Base-by-base conservation (phyloP, 495 filamentous ascomycete species). In the Ramalina peruviana region DNA sequence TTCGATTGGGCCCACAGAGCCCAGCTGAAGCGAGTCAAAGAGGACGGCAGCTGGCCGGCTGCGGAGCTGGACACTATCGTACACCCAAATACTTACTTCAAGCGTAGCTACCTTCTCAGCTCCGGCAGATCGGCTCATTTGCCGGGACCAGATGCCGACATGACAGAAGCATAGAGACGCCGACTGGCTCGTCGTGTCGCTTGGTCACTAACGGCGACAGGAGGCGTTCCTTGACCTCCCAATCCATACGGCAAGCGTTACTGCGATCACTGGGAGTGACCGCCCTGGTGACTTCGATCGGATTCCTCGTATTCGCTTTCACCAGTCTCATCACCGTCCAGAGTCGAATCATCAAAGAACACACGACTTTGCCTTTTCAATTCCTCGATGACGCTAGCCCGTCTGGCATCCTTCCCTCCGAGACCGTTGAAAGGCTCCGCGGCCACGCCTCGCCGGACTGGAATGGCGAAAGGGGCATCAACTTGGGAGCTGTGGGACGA, bases 71-170 rank as follows among this genome's bases (percentile, higher is more conserved):
- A 96, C 67, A 97, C 88, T 2, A 96, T 99, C 56, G 82, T 94
- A 17, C 93, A 99, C 64, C 93, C 93, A 10, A 99, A 99, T 64
- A 87, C 88, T 49, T 99, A 96, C 65, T 97, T 97, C 66, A 90
- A 92, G 72, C 75, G 89, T 53, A 90, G 86, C 60, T 97, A 85
- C 64, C 57, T 93, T 57, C 65, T 97, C 42, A 94, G 86, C 30
- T 33, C 12, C 9, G 30, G 30, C 30, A 33, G 9, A 33, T 33
- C 30, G 30, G 30, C 30, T 33, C 30, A 33, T 7, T 2, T 33
- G 30, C 30, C 30, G 12, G 30, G 30, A 33, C 7, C 5, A 13
- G 30, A 33, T 33, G 30, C 30, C 1, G 30, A 33, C 30, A 33
- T 33, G 30, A 33, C 30, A 33, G 30, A 33, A 13, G 30, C 30